Percentiles rank a stretch among this genome's conserved stretches.
phyloP scores from a whole-genome alignment of 176 grass and related monocot species.

The Pontederia paniculata region DNA sequence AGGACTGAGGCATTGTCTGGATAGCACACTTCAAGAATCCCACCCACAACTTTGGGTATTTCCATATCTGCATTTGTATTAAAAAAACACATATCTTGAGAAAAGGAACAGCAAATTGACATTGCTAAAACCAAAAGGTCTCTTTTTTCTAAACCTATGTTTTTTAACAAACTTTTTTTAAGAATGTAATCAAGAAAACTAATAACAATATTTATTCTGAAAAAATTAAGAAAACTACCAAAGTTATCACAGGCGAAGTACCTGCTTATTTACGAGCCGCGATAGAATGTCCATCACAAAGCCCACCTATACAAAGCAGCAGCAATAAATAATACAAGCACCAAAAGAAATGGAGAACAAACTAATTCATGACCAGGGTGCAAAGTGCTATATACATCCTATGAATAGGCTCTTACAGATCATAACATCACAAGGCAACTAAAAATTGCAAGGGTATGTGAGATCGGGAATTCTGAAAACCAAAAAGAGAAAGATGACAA shows the following conservation, averaged over 20 bases:
- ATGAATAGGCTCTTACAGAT: too few species aligned
- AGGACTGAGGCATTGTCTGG: slow-evolving; percentile 87
- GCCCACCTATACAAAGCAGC: slow-evolving; percentile 54
- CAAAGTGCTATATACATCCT: too few species aligned
- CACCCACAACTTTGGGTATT: slow-evolving; percentile 95
- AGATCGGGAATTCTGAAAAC: too few species aligned
- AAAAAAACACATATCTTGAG: neutral
- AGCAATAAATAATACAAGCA: neutral
- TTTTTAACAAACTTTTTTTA: too few species aligned
- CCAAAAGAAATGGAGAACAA: neutral
- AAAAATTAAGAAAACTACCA: neutral
- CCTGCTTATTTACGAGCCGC: slow-evolving; percentile 86
- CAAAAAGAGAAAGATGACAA: too few species aligned
- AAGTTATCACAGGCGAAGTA: slow-evolving; percentile 17
- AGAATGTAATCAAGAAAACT: neutral
- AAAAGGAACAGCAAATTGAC: too few species aligned
- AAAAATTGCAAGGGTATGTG: too few species aligned
- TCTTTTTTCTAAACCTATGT: too few species aligned
- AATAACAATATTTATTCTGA: too few species aligned
- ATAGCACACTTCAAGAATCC: slow-evolving; percentile 87
- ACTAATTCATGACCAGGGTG: neutral
- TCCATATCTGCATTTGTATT: slow-evolving; percentile 70
- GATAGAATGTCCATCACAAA: slow-evolving; percentile 96
- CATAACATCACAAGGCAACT: too few species aligned
- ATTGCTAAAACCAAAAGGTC: too few species aligned